phyloP scores from a whole-genome alignment of 1,284 basidiomycete species.

The Trichosporon sp. region DNA sequence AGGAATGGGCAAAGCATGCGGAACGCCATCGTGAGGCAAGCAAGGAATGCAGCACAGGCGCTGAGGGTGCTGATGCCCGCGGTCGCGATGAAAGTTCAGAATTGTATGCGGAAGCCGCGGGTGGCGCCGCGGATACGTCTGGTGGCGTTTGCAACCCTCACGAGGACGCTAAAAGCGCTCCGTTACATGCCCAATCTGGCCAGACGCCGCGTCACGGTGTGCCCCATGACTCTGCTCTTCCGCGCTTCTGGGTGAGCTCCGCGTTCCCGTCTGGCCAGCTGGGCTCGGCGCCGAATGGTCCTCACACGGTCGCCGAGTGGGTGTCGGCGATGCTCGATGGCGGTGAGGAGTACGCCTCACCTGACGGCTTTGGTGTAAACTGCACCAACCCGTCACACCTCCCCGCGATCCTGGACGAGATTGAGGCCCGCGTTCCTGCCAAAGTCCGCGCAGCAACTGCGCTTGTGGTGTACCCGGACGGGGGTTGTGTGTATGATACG shows the following conservation, averaged over 20 bases:
- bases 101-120: not conserved
- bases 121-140: not conserved
- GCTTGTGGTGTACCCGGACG: conserved; percentile 68
- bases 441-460: not conserved
- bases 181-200: not conserved
- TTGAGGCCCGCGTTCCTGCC: conserved; percentile 11
- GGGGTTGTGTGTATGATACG: conserved; percentile 58
- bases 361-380: conserved; percentile 63
- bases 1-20: not conserved
- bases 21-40: not conserved
- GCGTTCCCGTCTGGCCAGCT: conserved; percentile 55
- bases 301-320: not conserved
- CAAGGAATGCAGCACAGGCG: conserved; percentile 19
- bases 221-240: not conserved
- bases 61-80: conserved; percentile 42
- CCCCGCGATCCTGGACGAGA: conserved; percentile 45
- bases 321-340: conserved; percentile 36
- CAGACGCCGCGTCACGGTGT: not conserved
- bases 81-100: not conserved
- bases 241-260: conserved; percentile 69
- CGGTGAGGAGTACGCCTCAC: conserved; percentile 28
- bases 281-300: conserved; percentile 2
- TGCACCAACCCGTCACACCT: conserved; percentile 55
- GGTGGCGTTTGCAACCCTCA: not conserved
- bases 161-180: not conserved